These are phyloP conservation scores for Gloeophyllum trabeum DNA, from an alignment of 768 basidiomycete genomes.

Conservation along the genomic window DNA sequence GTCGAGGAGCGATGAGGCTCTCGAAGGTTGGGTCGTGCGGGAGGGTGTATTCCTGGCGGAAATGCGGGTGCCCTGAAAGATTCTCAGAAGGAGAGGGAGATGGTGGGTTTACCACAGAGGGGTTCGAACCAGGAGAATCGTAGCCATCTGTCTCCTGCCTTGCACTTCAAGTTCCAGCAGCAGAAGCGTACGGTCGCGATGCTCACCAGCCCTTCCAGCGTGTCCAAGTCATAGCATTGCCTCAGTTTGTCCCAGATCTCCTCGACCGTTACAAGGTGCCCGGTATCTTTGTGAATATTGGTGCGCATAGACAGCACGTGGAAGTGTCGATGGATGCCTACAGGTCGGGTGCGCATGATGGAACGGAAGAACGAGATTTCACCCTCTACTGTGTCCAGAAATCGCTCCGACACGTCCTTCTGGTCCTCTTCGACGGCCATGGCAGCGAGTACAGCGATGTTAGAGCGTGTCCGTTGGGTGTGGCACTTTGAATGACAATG, in stretches of 20 bases:
- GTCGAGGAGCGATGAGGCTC: slow-evolving; percentile 45
- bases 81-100: slow-evolving; percentile 66
- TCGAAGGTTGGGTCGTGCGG: slow-evolving; percentile 55
- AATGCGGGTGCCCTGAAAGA: slow-evolving; percentile 58
- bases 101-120: slow-evolving; percentile 36
- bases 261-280: slow-evolving; percentile 42
- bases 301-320: slow-evolving; percentile 68
- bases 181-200: slow-evolving; percentile 2
- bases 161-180: background rate
- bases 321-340: slow-evolving; percentile 78
- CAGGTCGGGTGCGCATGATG: slow-evolving; percentile 69
- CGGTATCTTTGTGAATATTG: slow-evolving; percentile 62
- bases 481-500: too few species aligned
- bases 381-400: slow-evolving; percentile 66
- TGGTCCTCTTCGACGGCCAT: background rate
- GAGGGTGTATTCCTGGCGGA: slow-evolving; percentile 54
- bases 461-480: too few species aligned
- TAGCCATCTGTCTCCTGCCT: slow-evolving; percentile 33
- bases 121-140: slow-evolving; percentile 19
- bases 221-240: slow-evolving; percentile 64
- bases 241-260: slow-evolving; percentile 69
- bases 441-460: too few species aligned
- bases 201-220: slow-evolving; percentile 60
- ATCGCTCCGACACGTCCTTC: too few species aligned
- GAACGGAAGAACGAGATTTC: slow-evolving; percentile 82